phyloP scores from a whole-genome alignment of 805 yeast genomes.

The Candida sakaeoensis region DNA sequence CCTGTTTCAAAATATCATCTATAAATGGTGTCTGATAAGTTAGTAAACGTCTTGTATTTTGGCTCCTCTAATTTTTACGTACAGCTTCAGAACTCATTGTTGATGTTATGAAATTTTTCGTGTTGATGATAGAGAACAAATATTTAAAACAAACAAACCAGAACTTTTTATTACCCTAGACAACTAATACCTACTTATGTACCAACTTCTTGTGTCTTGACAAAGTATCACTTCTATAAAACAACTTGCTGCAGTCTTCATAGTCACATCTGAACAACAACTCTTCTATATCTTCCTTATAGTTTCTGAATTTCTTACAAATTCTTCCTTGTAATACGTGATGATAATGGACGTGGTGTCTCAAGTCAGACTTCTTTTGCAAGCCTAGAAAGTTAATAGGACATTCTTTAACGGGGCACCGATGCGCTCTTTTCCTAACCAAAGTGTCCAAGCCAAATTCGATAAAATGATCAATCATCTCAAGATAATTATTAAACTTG shows the following conservation, averaged over 20 bases:
- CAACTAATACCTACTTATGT: conserved; percentile 26
- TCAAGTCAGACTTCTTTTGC: conserved; percentile 23
- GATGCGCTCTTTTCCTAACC: conserved; percentile 7
- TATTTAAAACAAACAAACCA: no score
- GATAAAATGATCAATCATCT: conserved; percentile 11
- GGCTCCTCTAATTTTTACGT: background rate
- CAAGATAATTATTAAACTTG: conserved; percentile 10
- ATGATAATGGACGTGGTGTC: conserved; percentile 24
- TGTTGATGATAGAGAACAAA: conserved; percentile 1
- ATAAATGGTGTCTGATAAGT: conserved; percentile 12
- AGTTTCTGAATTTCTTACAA: conserved; percentile 1
- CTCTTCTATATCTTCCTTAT: conserved; percentile 9
- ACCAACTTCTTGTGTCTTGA: conserved; percentile 51
- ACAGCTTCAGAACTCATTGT: conserved; percentile 8
- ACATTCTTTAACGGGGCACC: conserved; percentile 28
- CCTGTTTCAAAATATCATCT: conserved; percentile 9
- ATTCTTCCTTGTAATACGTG: conserved; percentile 20
- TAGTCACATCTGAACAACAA: conserved; percentile 16
- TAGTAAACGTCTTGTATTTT: conserved; percentile 4
- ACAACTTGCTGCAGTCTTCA: conserved; percentile 42
- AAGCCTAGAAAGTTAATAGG: conserved; percentile 29
- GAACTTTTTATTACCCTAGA: background rate
- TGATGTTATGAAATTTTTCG: conserved; percentile 8
- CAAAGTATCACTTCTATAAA: conserved; percentile 52
- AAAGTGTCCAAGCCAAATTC: background rate